Percentiles rank a stretch among this genome's conserved stretches.
phyloP scores from a whole-genome alignment of 202 grass and related monocot genomes.

The Panicum virgatum region DNA sequence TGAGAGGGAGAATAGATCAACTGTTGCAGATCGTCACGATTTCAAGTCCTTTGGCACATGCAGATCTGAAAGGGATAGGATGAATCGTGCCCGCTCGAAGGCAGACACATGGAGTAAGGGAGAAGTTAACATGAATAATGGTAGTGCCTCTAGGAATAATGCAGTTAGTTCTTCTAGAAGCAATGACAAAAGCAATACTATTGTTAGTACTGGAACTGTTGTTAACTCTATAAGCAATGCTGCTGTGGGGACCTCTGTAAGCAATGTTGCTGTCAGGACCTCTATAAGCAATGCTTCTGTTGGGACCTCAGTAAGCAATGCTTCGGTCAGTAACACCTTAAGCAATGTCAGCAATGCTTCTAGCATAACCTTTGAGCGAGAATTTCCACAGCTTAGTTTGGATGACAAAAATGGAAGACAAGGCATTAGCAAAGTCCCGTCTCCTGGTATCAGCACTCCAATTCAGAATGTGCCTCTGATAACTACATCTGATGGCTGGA shows the following conservation, averaged over 20 bases:
- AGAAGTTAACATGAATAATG: conserved; percentile 49
- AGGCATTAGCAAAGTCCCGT: conserved; percentile 55
- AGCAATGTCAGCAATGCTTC: conserved; percentile 4
- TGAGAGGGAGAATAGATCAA: conserved; percentile 56
- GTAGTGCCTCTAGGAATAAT: conserved; percentile 50
- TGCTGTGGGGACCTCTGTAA: background rate
- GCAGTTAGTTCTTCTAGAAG: conserved; percentile 35
- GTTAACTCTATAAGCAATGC: conserved; percentile 29
- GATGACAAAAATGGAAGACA: conserved; percentile 57
- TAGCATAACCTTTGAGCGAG: conserved; percentile 66
- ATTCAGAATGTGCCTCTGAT: conserved; percentile 55
- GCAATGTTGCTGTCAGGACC: background rate
- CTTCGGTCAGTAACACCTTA: background rate
- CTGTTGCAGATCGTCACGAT: conserved; percentile 44
- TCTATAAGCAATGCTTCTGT: background rate
- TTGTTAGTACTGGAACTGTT: background rate
- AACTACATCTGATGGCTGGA: conserved; percentile 58
- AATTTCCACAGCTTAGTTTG: conserved; percentile 69
- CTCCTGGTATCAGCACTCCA: conserved; percentile 58
- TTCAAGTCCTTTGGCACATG: conserved; percentile 61
- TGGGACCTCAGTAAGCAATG: background rate
- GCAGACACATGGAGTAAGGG: conserved; percentile 55
- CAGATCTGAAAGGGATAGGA: conserved; percentile 57
- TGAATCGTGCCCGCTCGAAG: conserved; percentile 40
- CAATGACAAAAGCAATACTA: background rate